phyloP scores from a whole-genome alignment of 192 early-diverging fungal genomes.

The Mortierella alpina region DNA sequence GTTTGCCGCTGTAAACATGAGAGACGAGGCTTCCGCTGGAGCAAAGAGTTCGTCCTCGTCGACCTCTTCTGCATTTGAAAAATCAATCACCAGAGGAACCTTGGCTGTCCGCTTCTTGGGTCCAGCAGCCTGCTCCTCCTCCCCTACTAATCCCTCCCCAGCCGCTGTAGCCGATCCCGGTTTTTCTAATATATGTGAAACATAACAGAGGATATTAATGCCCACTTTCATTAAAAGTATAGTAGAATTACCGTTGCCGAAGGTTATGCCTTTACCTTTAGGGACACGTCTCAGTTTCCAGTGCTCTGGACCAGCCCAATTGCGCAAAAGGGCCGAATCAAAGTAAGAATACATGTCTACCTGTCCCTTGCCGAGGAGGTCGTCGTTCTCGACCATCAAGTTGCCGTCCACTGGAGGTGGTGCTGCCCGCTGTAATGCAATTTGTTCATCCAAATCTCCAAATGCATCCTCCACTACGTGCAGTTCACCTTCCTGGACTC shows the following conservation, averaged over 20 bases:
- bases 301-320: constrained; percentile 95
- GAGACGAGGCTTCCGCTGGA: constrained; percentile 52
- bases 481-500: constrained; percentile 48
- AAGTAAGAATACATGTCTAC: constrained; percentile 88
- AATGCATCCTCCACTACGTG: constrained; percentile 51
- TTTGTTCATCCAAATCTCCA: constrained; percentile 49
- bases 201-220: not conserved
- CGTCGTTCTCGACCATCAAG: constrained; percentile 65
- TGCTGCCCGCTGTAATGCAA: constrained; percentile 20
- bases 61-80: constrained; percentile 69
- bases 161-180: constrained; percentile 5
- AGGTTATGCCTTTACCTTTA: constrained; percentile 36
- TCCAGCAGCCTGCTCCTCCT: constrained; percentile 38
- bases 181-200: constrained; percentile 18
- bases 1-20: constrained; percentile 66
- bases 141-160: constrained; percentile 17
- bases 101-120: constrained; percentile 62
- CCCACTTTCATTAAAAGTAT: not conserved
- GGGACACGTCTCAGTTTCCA: constrained; percentile 75
- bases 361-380: constrained; percentile 59
- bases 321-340: constrained; percentile 80
- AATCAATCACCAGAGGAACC: constrained; percentile 65
- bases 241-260: not conserved
- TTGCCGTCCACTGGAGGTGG: constrained; percentile 46
- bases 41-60: constrained; percentile 80